These are phyloP conservation scores for Gilbertella persicaria DNA, from an alignment of 371 early-diverging fungal species.

Conservation along the genomic window DNA sequence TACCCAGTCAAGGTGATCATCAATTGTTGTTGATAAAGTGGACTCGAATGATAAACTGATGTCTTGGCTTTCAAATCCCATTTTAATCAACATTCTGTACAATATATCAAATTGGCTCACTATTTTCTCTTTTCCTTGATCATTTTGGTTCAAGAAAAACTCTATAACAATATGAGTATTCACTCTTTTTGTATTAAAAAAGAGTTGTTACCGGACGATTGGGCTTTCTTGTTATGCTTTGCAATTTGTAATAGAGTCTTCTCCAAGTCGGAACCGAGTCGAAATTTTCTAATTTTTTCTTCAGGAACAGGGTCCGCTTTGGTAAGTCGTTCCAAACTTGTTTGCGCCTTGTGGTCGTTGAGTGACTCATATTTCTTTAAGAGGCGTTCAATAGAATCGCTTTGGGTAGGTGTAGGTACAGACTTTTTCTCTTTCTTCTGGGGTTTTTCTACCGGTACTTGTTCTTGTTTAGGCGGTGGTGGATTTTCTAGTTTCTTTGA, in stretches of 20 bases:
- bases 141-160: neutral
- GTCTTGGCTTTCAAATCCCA: constrained; percentile 53
- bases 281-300: constrained; percentile 15
- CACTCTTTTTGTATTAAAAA: constrained; percentile 1
- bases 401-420: neutral
- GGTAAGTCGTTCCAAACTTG: constrained; percentile 11
- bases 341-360: constrained; percentile 25
- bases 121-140: constrained; percentile 36
- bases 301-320: constrained; percentile 10
- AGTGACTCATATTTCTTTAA: constrained; percentile 20
- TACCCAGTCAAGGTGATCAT: constrained; percentile 65
- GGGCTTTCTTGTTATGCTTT: constrained; percentile 6
- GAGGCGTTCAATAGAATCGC: constrained; percentile 17
- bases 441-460: neutral
- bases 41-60: constrained; percentile 50
- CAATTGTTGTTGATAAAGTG: constrained; percentile 46
- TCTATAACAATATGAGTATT: neutral
- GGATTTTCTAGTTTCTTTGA: constrained; percentile 15
- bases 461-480: neutral
- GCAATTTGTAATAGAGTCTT: constrained; percentile 25
- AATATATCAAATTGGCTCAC: constrained; percentile 54
- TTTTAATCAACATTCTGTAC: constrained; percentile 46
- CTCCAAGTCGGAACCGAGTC: constrained; percentile 23
- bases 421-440: neutral
- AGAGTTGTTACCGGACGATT: neutral